phyloP scores from a whole-genome alignment of 2,329 filamentous ascomycete genomes.

The Epichloe typhina region DNA sequence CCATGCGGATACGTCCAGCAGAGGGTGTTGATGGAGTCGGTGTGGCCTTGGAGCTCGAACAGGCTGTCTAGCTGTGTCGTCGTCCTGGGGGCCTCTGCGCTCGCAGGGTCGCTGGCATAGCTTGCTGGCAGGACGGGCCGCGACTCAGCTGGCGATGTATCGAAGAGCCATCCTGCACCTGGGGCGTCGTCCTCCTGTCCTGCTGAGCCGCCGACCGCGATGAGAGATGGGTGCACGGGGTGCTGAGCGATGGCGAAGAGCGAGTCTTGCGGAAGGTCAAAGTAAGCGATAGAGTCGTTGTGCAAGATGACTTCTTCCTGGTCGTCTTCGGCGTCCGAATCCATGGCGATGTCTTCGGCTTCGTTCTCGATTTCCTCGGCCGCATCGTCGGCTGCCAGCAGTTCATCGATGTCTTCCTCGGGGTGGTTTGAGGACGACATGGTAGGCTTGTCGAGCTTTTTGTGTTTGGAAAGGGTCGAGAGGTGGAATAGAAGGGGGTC shows the following conservation, averaged over 20 bases:
- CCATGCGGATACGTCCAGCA: slow-evolving; percentile 73
- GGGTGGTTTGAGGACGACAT: slow-evolving; percentile 19
- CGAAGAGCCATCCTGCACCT: slow-evolving; percentile 78
- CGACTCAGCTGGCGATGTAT: slow-evolving; percentile 50
- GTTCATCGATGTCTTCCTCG: slow-evolving; percentile 12
- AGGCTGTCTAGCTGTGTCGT: slow-evolving; percentile 49
- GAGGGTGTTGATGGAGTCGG: slow-evolving; percentile 79
- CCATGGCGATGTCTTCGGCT: slow-evolving; percentile 68
- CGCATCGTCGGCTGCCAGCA: slow-evolving; percentile 7
- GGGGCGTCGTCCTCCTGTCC: slow-evolving; percentile 44
- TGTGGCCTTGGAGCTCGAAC: slow-evolving; percentile 75
- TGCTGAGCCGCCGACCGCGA: slow-evolving; percentile 73
- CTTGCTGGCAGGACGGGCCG: slow-evolving; percentile 62
- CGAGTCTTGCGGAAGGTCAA: slow-evolving; percentile 79
- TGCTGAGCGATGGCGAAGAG: slow-evolving; percentile 95
- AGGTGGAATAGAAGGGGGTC: background rate
- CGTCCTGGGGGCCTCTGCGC: slow-evolving; percentile 35
- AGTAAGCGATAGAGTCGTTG: slow-evolving; percentile 89
- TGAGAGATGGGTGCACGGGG: slow-evolving; percentile 59
- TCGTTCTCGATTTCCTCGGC: slow-evolving; percentile 36
- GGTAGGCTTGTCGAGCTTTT: slow-evolving; percentile 4
- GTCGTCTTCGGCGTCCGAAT: slow-evolving; percentile 53
- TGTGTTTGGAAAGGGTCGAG: background rate
- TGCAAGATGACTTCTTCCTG: slow-evolving; percentile 64
- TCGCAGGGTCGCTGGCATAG: slow-evolving; percentile 53